These are phyloP conservation scores for Boeremia lycopersici DNA, from an alignment of 2,329 filamentous ascomycete species.

Conservation along the genomic window DNA sequence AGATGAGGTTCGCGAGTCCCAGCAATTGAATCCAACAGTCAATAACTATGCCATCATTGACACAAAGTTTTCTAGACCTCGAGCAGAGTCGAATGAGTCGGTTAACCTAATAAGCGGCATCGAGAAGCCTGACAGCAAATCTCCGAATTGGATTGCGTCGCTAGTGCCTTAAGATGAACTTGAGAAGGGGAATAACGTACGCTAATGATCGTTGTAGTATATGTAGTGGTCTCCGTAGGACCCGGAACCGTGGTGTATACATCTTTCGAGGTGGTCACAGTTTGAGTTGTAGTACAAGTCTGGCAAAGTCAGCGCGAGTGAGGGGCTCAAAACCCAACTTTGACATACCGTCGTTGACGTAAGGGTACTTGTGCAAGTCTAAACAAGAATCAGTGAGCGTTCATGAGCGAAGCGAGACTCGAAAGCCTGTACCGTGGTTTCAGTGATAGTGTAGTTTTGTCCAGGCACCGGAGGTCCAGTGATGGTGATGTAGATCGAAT, in stretches of 20 bases:
- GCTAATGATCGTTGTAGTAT: conserved; percentile 25
- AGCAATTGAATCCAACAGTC: too few species aligned
- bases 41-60: too few species aligned
- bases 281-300: conserved; percentile 15
- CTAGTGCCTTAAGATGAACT: too few species aligned
- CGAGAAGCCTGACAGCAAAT: too few species aligned
- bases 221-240: conserved; percentile 14
- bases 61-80: too few species aligned
- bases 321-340: not conserved
- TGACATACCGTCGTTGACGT: not conserved
- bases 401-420: not conserved
- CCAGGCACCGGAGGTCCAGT: conserved; percentile 9
- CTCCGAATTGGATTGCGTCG: too few species aligned
- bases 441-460: conserved; percentile 3
- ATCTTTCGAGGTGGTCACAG: conserved; percentile 18
- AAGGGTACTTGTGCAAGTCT: conserved; percentile 12
- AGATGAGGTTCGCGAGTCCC: too few species aligned
- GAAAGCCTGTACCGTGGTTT: conserved; percentile 5
- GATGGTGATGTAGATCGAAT: conserved; percentile 1
- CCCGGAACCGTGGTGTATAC: conserved; percentile 6
- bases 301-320: not conserved
- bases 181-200: conserved; percentile 9
- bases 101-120: too few species aligned
- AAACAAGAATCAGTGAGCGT: not conserved
- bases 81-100: too few species aligned